These are phyloP conservation scores for Porogramme epimiltina DNA, from an alignment of 1,284 basidiomycete species.

Conservation along the genomic window DNA sequence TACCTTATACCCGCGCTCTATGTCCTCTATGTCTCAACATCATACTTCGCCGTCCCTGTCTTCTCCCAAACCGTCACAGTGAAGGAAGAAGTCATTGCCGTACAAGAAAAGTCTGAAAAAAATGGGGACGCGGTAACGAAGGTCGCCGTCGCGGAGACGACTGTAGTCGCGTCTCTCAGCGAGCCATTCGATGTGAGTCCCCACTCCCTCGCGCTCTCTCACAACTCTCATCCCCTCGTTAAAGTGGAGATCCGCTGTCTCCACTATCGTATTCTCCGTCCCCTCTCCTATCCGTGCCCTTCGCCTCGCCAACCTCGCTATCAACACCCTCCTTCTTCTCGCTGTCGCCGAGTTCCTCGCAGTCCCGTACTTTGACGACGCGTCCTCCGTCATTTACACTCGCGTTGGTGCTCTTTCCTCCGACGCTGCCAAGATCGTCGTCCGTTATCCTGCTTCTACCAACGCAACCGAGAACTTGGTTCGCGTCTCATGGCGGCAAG, in stretches of 20 bases:
- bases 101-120: conserved; percentile 12
- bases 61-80: conserved; percentile 11
- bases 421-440: conserved; percentile 60
- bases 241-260: conserved; percentile 24
- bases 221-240: neutral
- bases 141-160: conserved; percentile 13
- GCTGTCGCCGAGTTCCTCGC: conserved; percentile 52
- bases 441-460: conserved; percentile 55
- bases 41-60: conserved; percentile 9
- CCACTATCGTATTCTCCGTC: conserved; percentile 44
- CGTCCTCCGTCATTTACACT: conserved; percentile 58
- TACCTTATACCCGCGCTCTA: conserved; percentile 17
- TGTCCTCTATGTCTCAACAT: conserved; percentile 10
- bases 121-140: conserved; percentile 14
- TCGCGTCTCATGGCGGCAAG: conserved; percentile 51
- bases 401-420: conserved; percentile 71
- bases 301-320: conserved; percentile 40
- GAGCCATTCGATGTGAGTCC: conserved; percentile 11
- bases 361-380: conserved; percentile 54
- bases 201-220: neutral
- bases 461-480: conserved; percentile 37
- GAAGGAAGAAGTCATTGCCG: conserved; percentile 14
- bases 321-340: conserved; percentile 56
- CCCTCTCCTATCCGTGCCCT: conserved; percentile 43
- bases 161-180: conserved; percentile 8